A percentile compares a stretch with the other conserved stretches of the same genome.
phyloP scores from a whole-genome alignment of 2,329 filamentous ascomycete genomes.

The Dothistroma septosporum region DNA sequence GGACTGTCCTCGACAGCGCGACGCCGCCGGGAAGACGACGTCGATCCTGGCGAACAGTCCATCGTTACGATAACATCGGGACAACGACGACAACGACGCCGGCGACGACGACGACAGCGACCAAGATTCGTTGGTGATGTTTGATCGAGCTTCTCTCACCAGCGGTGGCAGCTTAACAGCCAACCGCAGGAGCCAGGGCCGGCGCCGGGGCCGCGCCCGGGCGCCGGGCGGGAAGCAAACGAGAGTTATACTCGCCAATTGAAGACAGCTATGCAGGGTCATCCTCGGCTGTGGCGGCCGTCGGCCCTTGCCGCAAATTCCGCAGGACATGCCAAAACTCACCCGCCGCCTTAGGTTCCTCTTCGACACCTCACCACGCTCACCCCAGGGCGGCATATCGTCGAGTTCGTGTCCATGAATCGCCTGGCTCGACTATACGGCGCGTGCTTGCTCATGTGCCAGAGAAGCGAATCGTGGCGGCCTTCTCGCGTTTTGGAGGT shows the following conservation, averaged over 20 bases:
- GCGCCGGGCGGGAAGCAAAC: neutral
- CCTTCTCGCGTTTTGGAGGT: too few relatives aligned
- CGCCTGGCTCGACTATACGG: too few relatives aligned
- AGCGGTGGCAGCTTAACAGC: neutral
- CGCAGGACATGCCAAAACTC: too few relatives aligned
- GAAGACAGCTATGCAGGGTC: too few relatives aligned
- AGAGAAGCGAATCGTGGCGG: too few relatives aligned
- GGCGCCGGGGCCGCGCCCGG: too few relatives aligned
- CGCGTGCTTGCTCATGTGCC: too few relatives aligned
- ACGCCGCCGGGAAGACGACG: slow-evolving; percentile 12
- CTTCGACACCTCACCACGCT: too few relatives aligned
- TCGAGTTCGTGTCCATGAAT: too few relatives aligned
- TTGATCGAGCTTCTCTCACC: neutral
- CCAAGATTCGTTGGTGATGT: neutral
- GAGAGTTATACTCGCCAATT: neutral
- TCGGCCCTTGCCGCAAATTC: neutral
- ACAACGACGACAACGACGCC: neutral
- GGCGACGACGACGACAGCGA: neutral
- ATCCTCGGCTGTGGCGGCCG: too few relatives aligned
- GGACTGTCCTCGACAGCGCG: slow-evolving; percentile 6
- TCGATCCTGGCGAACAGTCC: neutral
- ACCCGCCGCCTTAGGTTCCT: too few relatives aligned
- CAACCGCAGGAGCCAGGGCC: neutral
- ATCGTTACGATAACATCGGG: neutral
- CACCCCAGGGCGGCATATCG: too few relatives aligned